Evolutionary conservation across 1,284 basidiomycete species (phyloP).

Genomic region (Ganoderma sp.): DNA sequence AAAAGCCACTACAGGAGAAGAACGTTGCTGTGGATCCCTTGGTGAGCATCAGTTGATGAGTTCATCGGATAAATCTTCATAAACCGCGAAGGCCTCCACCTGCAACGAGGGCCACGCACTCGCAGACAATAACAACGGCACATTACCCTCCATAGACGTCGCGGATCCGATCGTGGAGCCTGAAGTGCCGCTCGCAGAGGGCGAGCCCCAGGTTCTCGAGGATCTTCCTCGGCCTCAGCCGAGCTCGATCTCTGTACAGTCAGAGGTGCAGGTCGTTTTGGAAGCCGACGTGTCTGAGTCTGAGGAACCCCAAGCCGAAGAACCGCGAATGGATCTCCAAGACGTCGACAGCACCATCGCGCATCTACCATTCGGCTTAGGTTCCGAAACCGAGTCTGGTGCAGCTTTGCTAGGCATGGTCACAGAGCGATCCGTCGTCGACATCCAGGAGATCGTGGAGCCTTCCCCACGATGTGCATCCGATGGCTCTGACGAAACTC

Average conservation of each 20-base stretch:
- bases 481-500: neutral
- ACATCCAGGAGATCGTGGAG: neutral
- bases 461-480: neutral
- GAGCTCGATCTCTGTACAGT: no score
- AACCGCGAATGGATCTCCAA: neutral
- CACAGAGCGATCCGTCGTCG: neutral
- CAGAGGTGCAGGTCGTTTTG: neutral
- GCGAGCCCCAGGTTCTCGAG: neutral
- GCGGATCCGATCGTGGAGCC: neutral
- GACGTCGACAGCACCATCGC: neutral
- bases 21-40: neutral
- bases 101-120: neutral
- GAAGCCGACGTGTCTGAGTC: neutral
- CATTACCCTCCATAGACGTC: rapidly evolving
- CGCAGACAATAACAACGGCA: neutral
- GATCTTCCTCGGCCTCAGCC: neutral
- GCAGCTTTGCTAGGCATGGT: neutral
- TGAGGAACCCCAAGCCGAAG: neutral
- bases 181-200: neutral
- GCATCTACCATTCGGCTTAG: no score
- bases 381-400: neutral
- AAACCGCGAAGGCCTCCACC: neutral
- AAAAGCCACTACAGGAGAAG: neutral
- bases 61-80: no score
- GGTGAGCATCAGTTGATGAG: neutral